Evolutionary conservation across 176 grass and related monocot genomes (phyloP), one percentile per base, ranked within the genome.

Genomic region (Oryza glaberrima): DNA sequence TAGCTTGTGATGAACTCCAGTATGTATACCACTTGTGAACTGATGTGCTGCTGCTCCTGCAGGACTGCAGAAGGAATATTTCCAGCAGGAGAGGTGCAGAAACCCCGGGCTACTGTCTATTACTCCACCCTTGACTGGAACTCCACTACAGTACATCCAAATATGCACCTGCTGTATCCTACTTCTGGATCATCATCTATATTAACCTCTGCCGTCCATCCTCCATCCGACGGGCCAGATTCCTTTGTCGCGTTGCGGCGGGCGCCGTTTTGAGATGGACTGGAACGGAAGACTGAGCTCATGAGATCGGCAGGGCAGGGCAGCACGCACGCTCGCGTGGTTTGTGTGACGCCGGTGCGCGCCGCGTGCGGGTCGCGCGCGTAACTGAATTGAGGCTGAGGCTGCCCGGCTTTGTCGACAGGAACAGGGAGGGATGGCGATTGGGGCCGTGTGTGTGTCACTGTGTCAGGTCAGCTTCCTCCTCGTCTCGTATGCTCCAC

Each of bases 301-400:
- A 85, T 30, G 83, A 23, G 83, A 46, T 64, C 19, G 20, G 61
- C 46, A 67, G 16, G 70, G 41, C 10, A 0, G 56, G 3, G 56
- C 56, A 22, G 56, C 1, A 22, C 7, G 43, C 30, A 41, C 81
- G 85, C 75, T 80, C 32, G 85, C 69, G 84, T 41, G 88, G 69
- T 87, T 75, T 46, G 80, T 61, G 84, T 79, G 69, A 58, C 28
- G 72, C 63, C 45, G 78, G 38, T 46, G 43, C 74, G 81, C 7
- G 67, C 80, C 40, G 73, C 38, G 6, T 38, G 67, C 77, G 40
- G 4, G 13, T 44, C 43, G 43, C 43, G 9, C 73, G 72, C 56
- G 51, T 78, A 88, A 88, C 86, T 5, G 81, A 88, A 83, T 56
- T 7, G 52, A 17, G 40, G 40, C 7, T 41, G 40, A 41, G 40